Conservation (phyloP, 225 moss, liverwort and hornwort genomes). For the Climacium dendroides region DNA sequence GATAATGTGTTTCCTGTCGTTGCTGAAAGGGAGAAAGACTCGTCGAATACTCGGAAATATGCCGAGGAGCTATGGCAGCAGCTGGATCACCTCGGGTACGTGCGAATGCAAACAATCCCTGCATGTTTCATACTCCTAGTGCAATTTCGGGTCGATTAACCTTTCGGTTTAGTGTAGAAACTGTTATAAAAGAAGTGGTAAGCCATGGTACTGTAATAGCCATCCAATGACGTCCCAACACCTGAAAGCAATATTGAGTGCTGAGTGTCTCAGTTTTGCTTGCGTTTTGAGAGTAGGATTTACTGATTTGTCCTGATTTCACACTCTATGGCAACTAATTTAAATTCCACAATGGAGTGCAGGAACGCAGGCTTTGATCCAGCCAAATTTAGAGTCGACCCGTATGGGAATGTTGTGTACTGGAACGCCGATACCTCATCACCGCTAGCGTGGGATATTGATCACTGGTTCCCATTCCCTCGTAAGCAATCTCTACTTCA, state of each 20-base stretch:
- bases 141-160: neutral
- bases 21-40: conserved; percentile 29
- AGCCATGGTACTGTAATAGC: neutral
- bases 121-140: neutral
- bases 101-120: neutral
- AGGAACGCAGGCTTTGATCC: conserved; percentile 60
- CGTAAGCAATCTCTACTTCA: neutral
- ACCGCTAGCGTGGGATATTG: conserved; percentile 45
- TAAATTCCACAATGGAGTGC: neutral
- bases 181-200: neutral
- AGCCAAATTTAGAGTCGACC: conserved; percentile 42
- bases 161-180: neutral
- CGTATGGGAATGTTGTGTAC: conserved; percentile 50
- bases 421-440: conserved; percentile 48
- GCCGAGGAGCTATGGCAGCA: conserved; percentile 46
- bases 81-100: conserved; percentile 55
- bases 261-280: neutral
- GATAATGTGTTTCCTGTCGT: conserved; percentile 31
- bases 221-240: neutral
- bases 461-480: conserved; percentile 50
- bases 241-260: neutral
- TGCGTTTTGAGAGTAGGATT: neutral
- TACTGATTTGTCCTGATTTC: neutral
- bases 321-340: neutral
- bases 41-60: conserved; percentile 9